A percentile compares a stretch with the other conserved stretches of the same genome.
Evolutionary conservation across 306 rosid species (phyloP).

Genomic region (Sphenostylis stenocarpa): DNA sequence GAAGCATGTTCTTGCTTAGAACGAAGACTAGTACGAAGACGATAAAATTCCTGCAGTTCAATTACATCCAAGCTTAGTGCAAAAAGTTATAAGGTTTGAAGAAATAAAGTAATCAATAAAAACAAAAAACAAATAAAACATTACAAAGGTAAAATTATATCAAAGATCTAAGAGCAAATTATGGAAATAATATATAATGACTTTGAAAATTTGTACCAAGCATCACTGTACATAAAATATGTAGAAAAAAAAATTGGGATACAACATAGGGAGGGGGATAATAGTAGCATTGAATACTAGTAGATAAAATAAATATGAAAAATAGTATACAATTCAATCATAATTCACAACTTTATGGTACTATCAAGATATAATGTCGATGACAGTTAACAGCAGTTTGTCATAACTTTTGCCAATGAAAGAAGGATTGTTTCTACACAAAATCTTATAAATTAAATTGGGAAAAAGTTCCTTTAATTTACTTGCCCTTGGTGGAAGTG

Average conservation of each 20-base stretch:
- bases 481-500: neutral
- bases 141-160: neutral
- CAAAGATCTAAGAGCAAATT: constrained; percentile 11
- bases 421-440: neutral
- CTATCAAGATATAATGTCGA: neutral
- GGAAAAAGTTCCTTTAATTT: neutral
- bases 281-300: neutral
- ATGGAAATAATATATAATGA: neutral
- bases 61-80: constrained; percentile 36
- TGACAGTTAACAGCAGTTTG: neutral
- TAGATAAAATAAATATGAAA: neutral
- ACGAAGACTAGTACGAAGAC: constrained; percentile 82
- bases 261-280: neutral
- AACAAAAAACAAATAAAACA: neutral
- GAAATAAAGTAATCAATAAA: neutral
- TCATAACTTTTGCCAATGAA: neutral
- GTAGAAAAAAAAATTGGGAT: neutral
- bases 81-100: neutral
- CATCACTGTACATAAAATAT: neutral
- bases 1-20: constrained; percentile 97
- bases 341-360: neutral
- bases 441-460: neutral
- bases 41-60: constrained; percentile 94
- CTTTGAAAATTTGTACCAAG: neutral
- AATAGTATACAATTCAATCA: neutral